These are phyloP conservation scores for Hamigera avellanea DNA, from an alignment of 495 filamentous ascomycete species.

Conservation along the genomic window DNA sequence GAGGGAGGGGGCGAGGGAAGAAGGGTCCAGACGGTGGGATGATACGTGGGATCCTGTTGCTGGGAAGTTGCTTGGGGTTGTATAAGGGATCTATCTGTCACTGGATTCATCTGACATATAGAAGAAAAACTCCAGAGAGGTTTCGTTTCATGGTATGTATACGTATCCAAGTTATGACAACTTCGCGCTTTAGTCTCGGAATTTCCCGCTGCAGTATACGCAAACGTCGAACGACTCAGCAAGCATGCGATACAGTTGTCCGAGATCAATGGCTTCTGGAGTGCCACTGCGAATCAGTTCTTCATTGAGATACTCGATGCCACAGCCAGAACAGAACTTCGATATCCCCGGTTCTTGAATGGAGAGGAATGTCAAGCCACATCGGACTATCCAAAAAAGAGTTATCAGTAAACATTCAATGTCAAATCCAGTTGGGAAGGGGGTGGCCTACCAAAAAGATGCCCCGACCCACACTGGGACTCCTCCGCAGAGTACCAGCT, in stretches of 20 bases:
- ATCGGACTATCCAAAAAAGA: constrained; percentile 34
- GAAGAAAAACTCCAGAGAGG: no score
- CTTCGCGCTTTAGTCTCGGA: constrained; percentile 14
- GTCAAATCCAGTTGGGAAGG: neutral
- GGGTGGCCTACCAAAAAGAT: constrained; percentile 32
- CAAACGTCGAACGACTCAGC: constrained; percentile 41
- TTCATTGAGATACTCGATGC: constrained; percentile 36
- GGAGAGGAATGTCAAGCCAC: constrained; percentile 39
- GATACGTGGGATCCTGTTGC: constrained; percentile 85
- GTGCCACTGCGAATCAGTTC: constrained; percentile 12
- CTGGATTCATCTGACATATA: no score
- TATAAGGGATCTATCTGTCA: no score
- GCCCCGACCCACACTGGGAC: constrained; percentile 34
- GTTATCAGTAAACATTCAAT: constrained; percentile 1
- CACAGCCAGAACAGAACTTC: constrained; percentile 42
- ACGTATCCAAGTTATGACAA: no score
- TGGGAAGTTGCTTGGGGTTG: constrained; percentile 55
- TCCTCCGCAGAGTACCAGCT: constrained; percentile 22
- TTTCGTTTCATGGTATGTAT: no score
- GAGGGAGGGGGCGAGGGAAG: constrained; percentile 60
- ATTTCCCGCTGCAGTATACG: constrained; percentile 44
- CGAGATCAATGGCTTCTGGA: constrained; percentile 7
- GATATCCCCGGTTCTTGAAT: constrained; percentile 44
- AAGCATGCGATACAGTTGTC: constrained; percentile 15
- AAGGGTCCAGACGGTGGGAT: constrained; percentile 76